A percentile compares a stretch with the other conserved stretches of the same genome.
Conservation (phyloP, 768 basidiomycete genomes). For the Rhodotorula babjevae region DNA sequence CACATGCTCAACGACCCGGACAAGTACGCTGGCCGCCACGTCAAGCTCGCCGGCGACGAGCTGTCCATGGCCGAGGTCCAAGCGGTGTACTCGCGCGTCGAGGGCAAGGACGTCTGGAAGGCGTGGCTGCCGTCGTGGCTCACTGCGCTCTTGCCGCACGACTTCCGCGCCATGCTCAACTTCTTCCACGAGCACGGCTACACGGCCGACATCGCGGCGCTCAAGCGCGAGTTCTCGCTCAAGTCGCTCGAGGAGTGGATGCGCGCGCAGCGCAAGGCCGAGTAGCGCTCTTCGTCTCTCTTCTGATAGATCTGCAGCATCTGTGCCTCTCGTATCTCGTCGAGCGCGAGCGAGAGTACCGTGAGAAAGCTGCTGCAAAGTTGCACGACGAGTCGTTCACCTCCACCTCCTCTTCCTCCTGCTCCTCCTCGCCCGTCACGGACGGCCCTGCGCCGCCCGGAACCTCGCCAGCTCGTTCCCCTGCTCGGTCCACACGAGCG, state of each 20-base stretch:
- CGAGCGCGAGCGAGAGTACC: too few species aligned
- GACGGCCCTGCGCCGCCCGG: too few species aligned
- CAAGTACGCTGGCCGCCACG: slow-evolving; percentile 26
- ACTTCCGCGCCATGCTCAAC: slow-evolving; percentile 14
- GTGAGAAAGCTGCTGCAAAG: too few species aligned
- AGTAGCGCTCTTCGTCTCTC: neutral
- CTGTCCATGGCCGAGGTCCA: slow-evolving; percentile 32
- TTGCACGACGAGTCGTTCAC: too few species aligned
- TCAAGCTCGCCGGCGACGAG: slow-evolving; percentile 32
- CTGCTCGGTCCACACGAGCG: neutral
- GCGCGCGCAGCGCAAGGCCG: slow-evolving; percentile 9
- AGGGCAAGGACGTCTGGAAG: slow-evolving; percentile 33
- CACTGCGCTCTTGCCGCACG: slow-evolving; percentile 3
- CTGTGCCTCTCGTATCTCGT: too few species aligned
- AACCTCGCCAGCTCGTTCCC: neutral
- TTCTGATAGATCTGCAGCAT: neutral
- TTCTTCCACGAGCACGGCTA: slow-evolving; percentile 39
- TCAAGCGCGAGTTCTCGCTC: slow-evolving; percentile 37
- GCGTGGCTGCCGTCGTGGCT: slow-evolving; percentile 3
- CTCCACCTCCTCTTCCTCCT: too few species aligned
- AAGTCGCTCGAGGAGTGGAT: slow-evolving; percentile 40
- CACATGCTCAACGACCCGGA: slow-evolving; percentile 40
- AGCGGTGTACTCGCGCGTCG: slow-evolving; percentile 21
- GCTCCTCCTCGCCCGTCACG: too few species aligned
- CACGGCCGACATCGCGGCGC: slow-evolving; percentile 16